Conservation (phyloP, 1,284 basidiomycete species). For the Ganoderma boninense region DNA sequence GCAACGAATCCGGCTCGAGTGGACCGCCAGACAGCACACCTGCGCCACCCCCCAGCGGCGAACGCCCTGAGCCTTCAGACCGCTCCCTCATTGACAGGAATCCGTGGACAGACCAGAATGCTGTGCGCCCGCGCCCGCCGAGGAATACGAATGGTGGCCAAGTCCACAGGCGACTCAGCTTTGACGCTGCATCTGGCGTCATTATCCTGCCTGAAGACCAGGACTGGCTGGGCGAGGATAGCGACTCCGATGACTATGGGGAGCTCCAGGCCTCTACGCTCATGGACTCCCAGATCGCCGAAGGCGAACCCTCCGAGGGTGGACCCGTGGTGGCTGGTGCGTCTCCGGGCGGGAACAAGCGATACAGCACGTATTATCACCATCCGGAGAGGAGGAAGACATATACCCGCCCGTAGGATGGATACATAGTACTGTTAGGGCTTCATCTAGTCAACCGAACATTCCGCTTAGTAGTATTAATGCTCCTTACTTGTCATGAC, state of each 20-base stretch:
- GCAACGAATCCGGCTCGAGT: constrained; percentile 22
- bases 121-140: constrained; percentile 34
- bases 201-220: constrained; percentile 85
- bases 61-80: constrained; percentile 30
- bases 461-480: constrained; percentile 6
- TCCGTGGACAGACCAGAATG: constrained; percentile 62
- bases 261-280: constrained; percentile 30
- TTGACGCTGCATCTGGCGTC: constrained; percentile 82
- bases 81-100: constrained; percentile 43
- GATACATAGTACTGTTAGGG: constrained; percentile 2
- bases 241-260: constrained; percentile 48
- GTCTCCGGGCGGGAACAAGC: constrained; percentile 38
- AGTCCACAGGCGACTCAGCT: constrained; percentile 72
- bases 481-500: neutral
- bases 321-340: constrained; percentile 30
- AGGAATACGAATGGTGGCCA: constrained; percentile 27
- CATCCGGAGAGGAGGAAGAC: constrained; percentile 69
- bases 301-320: constrained; percentile 15
- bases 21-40: constrained; percentile 7
- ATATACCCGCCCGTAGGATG: constrained; percentile 23
- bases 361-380: constrained; percentile 77
- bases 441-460: constrained; percentile 10
- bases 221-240: constrained; percentile 66
- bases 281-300: constrained; percentile 21
- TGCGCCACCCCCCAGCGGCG: constrained; percentile 9